phyloP scores from a whole-genome alignment of 495 filamentous ascomycete species.

The Aspergillus affinis region DNA sequence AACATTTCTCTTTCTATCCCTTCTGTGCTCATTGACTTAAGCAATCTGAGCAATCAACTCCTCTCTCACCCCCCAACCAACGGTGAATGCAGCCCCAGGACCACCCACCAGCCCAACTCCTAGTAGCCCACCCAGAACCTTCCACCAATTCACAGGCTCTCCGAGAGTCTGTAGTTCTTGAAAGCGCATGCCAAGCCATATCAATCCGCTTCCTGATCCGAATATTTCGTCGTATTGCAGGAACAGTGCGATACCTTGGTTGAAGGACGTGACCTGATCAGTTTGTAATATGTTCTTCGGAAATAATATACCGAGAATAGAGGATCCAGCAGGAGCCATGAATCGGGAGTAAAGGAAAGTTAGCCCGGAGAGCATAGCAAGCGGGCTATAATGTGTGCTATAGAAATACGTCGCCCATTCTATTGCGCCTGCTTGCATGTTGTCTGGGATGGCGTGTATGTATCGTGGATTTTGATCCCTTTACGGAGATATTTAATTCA shows the following conservation, averaged over 20 bases:
- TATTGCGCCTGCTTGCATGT: conserved; percentile 21
- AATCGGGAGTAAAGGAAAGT: conserved; percentile 12
- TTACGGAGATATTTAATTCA: conserved; percentile 38
- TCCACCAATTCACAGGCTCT: conserved; percentile 11
- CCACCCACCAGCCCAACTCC: conserved; percentile 7
- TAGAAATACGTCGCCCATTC: conserved; percentile 27
- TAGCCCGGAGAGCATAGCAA: conserved; percentile 11
- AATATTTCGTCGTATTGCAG: conserved; percentile 23
- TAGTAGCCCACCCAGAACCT: conserved; percentile 4
- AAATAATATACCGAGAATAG: conserved; percentile 6
- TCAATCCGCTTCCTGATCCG: conserved; percentile 12
- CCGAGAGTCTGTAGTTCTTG: conserved; percentile 15
- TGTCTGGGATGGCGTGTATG: conserved; percentile 17
- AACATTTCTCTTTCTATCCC: no score
- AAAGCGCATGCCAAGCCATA: conserved; percentile 18
- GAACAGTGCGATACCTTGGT: conserved; percentile 11
- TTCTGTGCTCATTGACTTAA: no score
- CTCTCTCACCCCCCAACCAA: conserved; percentile 27
- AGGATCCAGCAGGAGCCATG: conserved; percentile 1
- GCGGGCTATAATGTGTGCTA: conserved; percentile 28
- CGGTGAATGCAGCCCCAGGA: conserved; percentile 20
- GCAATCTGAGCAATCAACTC: conserved; percentile 11
- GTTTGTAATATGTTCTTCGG: not conserved
- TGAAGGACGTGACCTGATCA: conserved; percentile 10
- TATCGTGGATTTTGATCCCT: conserved; percentile 29